These are phyloP conservation scores for Rhodomyrtus psidioides DNA, from an alignment of 441 rosid genomes.

Conservation along the genomic window DNA sequence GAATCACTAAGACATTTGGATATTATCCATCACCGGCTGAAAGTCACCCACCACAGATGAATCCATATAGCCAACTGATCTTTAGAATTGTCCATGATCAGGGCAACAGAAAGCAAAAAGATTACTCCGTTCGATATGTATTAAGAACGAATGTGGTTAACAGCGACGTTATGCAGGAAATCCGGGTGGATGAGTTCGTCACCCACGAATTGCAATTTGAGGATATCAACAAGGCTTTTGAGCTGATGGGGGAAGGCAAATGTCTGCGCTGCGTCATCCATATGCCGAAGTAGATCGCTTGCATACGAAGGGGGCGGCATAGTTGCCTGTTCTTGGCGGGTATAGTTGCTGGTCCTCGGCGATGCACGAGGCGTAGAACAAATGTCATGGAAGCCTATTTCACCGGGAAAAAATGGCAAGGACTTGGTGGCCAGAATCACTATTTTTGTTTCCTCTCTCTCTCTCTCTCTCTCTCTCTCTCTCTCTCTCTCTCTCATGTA, in stretches of 20 bases:
- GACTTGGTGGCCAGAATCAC: too few relatives aligned
- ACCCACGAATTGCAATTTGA: slow-evolving; percentile 69
- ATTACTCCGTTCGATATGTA: neutral
- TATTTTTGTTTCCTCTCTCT: neutral
- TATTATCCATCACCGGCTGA: neutral
- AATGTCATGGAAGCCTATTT: neutral
- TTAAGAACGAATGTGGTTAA: neutral
- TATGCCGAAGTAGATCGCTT: slow-evolving; percentile 36
- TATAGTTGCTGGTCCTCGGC: neutral
- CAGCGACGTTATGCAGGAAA: slow-evolving; percentile 37
- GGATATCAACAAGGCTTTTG: slow-evolving; percentile 69
- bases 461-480: neutral
- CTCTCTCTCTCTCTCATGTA: neutral
- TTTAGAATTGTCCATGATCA: neutral
- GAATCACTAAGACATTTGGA: neutral
- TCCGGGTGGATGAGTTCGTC: slow-evolving; percentile 60
- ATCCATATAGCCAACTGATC: neutral
- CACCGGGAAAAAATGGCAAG: neutral
- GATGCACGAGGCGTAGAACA: neutral
- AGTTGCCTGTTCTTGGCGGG: neutral
- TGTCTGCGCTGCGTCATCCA: slow-evolving; percentile 78
- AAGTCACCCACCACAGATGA: neutral
- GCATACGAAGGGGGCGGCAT: fast-evolving
- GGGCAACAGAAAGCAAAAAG: neutral
- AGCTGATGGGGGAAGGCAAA: slow-evolving; percentile 74